These are phyloP conservation scores for Aspergillus olivimuriae DNA, from an alignment of 495 filamentous ascomycete species.

Conservation along the genomic window DNA sequence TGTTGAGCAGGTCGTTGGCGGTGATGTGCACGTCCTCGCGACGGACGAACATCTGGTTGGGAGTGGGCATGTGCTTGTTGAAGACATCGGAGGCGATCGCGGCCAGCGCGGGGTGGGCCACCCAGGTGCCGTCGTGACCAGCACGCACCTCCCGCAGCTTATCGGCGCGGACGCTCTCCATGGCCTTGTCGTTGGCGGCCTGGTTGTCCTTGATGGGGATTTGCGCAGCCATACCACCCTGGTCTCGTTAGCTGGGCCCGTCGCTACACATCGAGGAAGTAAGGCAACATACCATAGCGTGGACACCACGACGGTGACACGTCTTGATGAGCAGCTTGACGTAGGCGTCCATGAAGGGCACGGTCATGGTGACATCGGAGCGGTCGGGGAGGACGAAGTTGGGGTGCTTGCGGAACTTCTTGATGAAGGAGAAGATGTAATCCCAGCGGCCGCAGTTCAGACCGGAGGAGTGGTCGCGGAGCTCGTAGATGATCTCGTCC, in stretches of 20 bases:
- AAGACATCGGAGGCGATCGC: constrained; percentile 87
- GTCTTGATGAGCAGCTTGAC: constrained; percentile 96
- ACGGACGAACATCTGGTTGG: constrained; percentile 90
- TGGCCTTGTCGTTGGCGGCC: constrained; percentile 35
- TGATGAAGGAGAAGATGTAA: constrained; percentile 99
- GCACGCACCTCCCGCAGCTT: constrained; percentile 95
- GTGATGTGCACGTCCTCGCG: constrained; percentile 85
- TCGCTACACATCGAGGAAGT: too few relatives aligned
- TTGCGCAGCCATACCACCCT: constrained; percentile 96
- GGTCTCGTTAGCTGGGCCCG: too few relatives aligned
- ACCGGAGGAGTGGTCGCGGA: constrained; percentile 92
- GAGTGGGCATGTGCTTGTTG: constrained; percentile 98
- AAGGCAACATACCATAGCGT: constrained; percentile 65
- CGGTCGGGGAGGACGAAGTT: constrained; percentile 93
- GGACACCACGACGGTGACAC: constrained; percentile 89
- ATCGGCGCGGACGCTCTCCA: constrained; percentile 88
- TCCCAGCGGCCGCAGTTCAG: constrained; percentile 99
- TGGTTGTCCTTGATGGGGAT: constrained; percentile 88
- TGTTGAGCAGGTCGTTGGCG: constrained; percentile 91
- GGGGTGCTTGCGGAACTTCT: constrained; percentile 95
- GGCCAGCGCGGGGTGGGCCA: constrained; percentile 92
- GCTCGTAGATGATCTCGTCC: constrained; percentile 99
- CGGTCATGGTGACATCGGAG: constrained; percentile 90
- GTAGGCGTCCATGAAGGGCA: constrained; percentile 98
- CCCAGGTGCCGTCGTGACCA: constrained; percentile 96